Percentiles rank a stretch among this genome's conserved stretches.
Evolutionary conservation across 2,329 filamentous ascomycete genomes (phyloP).

Genomic region (Sporothrix curviconia): DNA sequence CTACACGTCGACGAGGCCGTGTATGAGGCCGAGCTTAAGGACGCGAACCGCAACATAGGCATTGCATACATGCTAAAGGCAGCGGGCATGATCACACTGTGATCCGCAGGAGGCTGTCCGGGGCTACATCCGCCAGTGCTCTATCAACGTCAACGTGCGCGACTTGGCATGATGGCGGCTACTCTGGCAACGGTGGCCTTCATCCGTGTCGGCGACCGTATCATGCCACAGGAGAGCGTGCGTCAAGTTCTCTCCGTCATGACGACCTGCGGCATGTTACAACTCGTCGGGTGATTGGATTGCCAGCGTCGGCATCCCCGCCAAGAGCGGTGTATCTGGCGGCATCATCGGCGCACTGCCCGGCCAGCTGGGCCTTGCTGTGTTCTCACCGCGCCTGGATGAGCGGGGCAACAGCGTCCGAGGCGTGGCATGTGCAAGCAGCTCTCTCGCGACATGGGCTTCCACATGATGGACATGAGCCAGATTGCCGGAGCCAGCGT

Average conservation of each 20-base stretch:
- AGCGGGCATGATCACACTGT: neutral
- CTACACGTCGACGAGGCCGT: neutral
- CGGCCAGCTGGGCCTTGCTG: conserved; percentile 4
- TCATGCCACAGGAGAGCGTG: conserved; percentile 3
- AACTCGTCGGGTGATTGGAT: conserved; percentile 3
- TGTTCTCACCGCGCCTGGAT: conserved; percentile 2
- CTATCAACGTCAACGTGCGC: conserved; percentile 6
- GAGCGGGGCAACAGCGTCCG: conserved; percentile 5
- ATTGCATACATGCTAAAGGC: conserved; percentile 7
- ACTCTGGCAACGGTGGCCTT: neutral
- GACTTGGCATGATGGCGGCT: conserved; percentile 2
- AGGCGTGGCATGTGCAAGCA: conserved; percentile 8
- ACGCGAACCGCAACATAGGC: conserved; percentile 7
- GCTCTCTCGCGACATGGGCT: conserved; percentile 7
- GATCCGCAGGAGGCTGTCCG: conserved; percentile 1
- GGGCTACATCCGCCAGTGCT: conserved; percentile 6
- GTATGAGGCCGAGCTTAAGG: conserved; percentile 3
- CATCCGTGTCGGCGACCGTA: neutral
- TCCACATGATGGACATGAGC: conserved; percentile 9
- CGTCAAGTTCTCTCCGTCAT: conserved; percentile 9
- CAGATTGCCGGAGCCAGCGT: conserved; percentile 6
- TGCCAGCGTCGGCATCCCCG: conserved; percentile 2
- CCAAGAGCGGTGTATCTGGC: conserved; percentile 6
- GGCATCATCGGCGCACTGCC: conserved; percentile 6
- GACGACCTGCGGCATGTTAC: conserved; percentile 8